Evolutionary conservation across 108 stramenopile species (phyloP).

Genomic region (Craspedostauros australis): DNA sequence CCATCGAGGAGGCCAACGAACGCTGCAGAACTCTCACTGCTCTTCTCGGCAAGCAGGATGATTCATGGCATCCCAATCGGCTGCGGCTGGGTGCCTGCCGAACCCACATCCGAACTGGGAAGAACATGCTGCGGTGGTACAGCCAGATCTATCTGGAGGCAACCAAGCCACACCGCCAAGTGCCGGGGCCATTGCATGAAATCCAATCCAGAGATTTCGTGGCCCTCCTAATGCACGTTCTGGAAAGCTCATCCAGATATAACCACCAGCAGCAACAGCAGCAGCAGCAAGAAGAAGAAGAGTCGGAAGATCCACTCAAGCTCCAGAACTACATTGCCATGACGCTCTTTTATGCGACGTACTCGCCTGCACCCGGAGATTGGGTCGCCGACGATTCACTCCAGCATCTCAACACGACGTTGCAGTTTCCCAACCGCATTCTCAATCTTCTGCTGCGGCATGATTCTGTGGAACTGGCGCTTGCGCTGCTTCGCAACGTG

Average conservation of each 20-base stretch:
- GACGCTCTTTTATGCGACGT: slow-evolving; percentile 62
- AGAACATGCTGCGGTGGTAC: slow-evolving; percentile 35
- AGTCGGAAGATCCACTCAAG: too few relatives aligned
- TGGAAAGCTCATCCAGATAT: too few relatives aligned
- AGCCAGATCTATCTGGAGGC: slow-evolving; percentile 24
- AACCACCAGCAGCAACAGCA: too few relatives aligned
- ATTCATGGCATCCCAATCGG: too few relatives aligned
- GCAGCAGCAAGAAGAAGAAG: too few relatives aligned
- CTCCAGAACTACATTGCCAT: too few relatives aligned
- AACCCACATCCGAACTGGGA: slow-evolving; percentile 19
- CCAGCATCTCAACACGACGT: slow-evolving; percentile 31
- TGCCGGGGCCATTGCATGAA: too few relatives aligned
- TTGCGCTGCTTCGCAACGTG: slow-evolving; percentile 52
- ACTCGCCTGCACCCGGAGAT: slow-evolving; percentile 34
- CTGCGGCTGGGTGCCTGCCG: too few relatives aligned
- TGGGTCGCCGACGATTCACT: slow-evolving; percentile 22
- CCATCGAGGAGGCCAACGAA: too few relatives aligned
- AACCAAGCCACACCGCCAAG: too few relatives aligned
- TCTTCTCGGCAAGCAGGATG: too few relatives aligned
- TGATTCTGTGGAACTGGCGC: slow-evolving; percentile 25
- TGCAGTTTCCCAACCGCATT: slow-evolving; percentile 22
- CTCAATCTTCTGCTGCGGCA: slow-evolving; percentile 19
- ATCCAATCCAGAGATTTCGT: slow-evolving; percentile 4
- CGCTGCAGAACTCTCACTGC: too few relatives aligned
- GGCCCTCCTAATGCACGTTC: slow-evolving; percentile 7